Conservation (phyloP, 2,329 filamentous ascomycete species). For the Aspergillus sp. region DNA sequence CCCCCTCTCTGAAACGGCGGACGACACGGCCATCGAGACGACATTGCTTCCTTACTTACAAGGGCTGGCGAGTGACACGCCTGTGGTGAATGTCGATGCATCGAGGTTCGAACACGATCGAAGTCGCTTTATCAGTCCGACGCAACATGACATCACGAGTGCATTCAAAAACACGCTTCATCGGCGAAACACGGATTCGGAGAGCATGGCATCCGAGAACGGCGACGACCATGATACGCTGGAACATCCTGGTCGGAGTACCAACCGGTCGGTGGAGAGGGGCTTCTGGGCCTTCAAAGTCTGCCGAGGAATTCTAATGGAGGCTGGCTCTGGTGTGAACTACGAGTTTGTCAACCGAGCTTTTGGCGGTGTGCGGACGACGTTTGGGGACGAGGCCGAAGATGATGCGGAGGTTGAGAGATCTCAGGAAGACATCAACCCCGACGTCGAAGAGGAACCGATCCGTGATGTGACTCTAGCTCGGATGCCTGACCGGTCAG, state of each 20-base stretch:
- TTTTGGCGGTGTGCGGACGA: constrained; percentile 59
- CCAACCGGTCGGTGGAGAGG: constrained; percentile 34
- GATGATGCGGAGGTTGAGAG: constrained; percentile 44
- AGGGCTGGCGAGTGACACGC: constrained; percentile 49
- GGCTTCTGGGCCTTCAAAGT: constrained; percentile 62
- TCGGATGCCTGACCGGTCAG: not conserved
- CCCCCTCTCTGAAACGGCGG: constrained; percentile 53
- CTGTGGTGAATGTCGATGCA: constrained; percentile 57
- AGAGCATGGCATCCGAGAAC: constrained; percentile 35
- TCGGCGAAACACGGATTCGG: constrained; percentile 53
- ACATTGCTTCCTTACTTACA: constrained; percentile 60
- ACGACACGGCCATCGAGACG: constrained; percentile 55
- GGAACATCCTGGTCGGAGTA: constrained; percentile 27
- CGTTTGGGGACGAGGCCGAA: constrained; percentile 37
- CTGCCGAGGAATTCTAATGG: constrained; percentile 59
- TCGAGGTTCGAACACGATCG: constrained; percentile 59
- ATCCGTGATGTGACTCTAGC: constrained; percentile 36
- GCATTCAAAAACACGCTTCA: constrained; percentile 57
- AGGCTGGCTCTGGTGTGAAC: constrained; percentile 55
- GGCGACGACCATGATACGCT: constrained; percentile 18
- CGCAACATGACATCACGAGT: constrained; percentile 55
- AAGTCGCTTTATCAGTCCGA: constrained; percentile 51
- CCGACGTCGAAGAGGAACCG: constrained; percentile 46
- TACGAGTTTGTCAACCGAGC: constrained; percentile 59
- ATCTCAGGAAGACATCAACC: constrained; percentile 50